Percentiles rank a stretch among this genome's conserved stretches.
These are phyloP conservation scores for Linum tenue DNA, from an alignment of 345 rosid species.

Conservation along the genomic window DNA sequence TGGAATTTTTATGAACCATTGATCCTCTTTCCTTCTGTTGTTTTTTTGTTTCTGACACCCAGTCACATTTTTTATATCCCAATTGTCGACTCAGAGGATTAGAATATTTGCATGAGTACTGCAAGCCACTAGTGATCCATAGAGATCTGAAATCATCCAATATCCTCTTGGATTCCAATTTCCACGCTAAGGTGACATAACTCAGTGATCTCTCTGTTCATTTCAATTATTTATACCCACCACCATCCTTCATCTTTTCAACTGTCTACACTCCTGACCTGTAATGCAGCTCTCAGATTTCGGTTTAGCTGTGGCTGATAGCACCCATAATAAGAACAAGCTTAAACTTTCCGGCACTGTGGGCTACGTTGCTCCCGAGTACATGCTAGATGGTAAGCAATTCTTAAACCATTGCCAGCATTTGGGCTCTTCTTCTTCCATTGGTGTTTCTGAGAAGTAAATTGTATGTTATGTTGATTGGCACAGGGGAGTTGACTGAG, in stretches of 20 bases:
- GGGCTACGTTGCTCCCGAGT: constrained; percentile 96
- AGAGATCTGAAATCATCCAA: constrained; percentile 98
- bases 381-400: constrained; percentile 68
- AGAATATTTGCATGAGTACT: constrained; percentile 87
- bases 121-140: constrained; percentile 87
- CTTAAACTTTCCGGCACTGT: constrained; percentile 89
- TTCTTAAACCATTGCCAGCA: not conserved
- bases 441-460: not conserved
- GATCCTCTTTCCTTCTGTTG: not conserved
- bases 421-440: not conserved
- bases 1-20: constrained; percentile 2
- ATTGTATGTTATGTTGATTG: not conserved
- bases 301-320: constrained; percentile 81
- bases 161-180: constrained; percentile 73
- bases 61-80: constrained; percentile 5
- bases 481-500: constrained; percentile 70
- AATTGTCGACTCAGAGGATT: constrained; percentile 60
- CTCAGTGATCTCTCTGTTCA: constrained; percentile 4
- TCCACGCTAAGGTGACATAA: constrained; percentile 77
- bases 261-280: not conserved
- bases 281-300: constrained; percentile 79
- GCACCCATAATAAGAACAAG: constrained; percentile 53
- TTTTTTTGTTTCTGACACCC: not conserved
- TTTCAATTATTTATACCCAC: not conserved
- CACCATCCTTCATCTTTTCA: not conserved